Base-by-base conservation (phyloP, 495 filamentous ascomycete species). In the Daldinia childiae region DNA sequence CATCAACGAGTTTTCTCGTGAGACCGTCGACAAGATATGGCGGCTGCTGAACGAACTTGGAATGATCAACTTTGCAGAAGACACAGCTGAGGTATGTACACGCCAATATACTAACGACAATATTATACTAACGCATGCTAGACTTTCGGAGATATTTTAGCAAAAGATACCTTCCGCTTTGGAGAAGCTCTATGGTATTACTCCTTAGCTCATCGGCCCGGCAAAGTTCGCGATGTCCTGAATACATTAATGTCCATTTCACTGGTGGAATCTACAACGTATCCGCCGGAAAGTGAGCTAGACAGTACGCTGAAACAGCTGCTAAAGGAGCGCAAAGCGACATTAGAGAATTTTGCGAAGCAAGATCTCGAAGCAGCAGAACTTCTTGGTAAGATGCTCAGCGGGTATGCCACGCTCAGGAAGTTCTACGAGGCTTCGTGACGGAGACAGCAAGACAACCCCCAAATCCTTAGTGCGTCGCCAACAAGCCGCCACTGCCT, bases 211-310 rank as follows among this genome's bases (percentile, higher is more conserved):
- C 92, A 92, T 69, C 86, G 86, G 50, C 81, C 87, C 6, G 82
- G 83, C 66, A 95, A 95, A 80, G 87, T 97, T 67, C 90, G 90
- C 74, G 87, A 92, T 55, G 90, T 97, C 24, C 85, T 95, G 26
- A 90, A 94, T 74, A 86, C 94, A n/a, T 86, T 98, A 36, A 94
- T 93, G 74, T 93, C 93, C 1, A 90, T 91, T 76, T 95, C 90
- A 45, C 87, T 98, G 36, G 87, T 94, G 45, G 90, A 95, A 63
- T 97, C 94, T 12, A 87, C 88, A 8, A 88, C 91, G 4, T 95
- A 90, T 74, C 94, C 94, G 7, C 84, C 91, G 3, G 72, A 83
- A 14, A 77, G 78, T 8, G 87, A 92, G 27, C 84, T 97, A 0
- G 94, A 97, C 71, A 78, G 85, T 11, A 84, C 88, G 51, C 87